Evolutionary conservation across 352 stramenopile species (phyloP), one percentile per base, ranked within the genome.

Genomic region (Aphanomyces cochlioides): DNA sequence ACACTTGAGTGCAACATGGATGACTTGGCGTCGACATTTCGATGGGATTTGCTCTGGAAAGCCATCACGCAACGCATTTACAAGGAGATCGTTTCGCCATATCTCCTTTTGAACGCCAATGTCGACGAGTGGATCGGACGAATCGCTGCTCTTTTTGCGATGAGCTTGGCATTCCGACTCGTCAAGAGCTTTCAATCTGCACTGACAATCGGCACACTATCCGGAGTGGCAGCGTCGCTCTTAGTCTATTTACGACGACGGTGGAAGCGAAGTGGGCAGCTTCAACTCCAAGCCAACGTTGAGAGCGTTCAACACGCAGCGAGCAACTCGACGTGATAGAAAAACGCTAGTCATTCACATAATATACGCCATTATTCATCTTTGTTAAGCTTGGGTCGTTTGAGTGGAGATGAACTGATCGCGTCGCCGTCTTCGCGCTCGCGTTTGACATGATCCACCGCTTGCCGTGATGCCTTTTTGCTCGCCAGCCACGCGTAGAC

Each of bases 51-150:
- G 15, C 64, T 70, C 17, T 70, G 53, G 43, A 34, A 70, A 38
- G 64, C 64, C 15, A 63, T 70, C n/a, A 56, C 64, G n/a, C 7
- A 36, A 36, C 64, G 53, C 40, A 17, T 70, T 12, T 70, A 70
- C 64, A 45, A 10, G n/a, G 64, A 70, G 19, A 54, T 70, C 64
- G 19, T 41, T 4, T n/a, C 10, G 5, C 54, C 38, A 12, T 40
- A 61, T 17, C 12, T 61, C 54, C 54, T 61, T 37, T 39, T 61
- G 15, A 37, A 61, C 19, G 36, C 47, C 34, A 54, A 47, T 10
- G 48, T 34, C 47, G 64, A 70, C 54, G 64, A 70, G 36, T 70
- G 64, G 64, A 61, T 61, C 38, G 64, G 64, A 10, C 64, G 64
- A 8, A 28, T 41, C 17, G 64, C 64, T 13, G 64, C 64, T 19